Percentiles rank a stretch among this genome's conserved stretches.
phyloP scores from a whole-genome alignment of 2,329 filamentous ascomycete species.

The Talaromyces islandicus region DNA sequence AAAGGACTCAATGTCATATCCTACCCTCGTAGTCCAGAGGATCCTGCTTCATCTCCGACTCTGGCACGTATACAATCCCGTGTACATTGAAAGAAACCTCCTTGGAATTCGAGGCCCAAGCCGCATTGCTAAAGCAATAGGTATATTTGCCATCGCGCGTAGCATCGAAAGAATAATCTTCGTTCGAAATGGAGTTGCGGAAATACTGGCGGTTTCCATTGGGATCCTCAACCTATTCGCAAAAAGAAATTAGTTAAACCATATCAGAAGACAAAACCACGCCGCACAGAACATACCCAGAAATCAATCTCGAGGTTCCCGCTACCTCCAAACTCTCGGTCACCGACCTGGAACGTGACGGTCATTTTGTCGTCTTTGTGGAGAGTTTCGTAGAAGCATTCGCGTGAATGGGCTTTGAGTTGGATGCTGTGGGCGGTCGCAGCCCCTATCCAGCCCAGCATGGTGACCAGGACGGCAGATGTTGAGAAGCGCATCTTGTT shows the following conservation, averaged over 20 bases:
- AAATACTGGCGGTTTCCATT: slow-evolving; percentile 68
- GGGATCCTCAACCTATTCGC: slow-evolving; percentile 68
- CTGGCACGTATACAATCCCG: slow-evolving; percentile 93
- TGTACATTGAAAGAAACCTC: slow-evolving; percentile 99
- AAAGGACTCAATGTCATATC: slow-evolving; percentile 13
- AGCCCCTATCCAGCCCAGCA: slow-evolving; percentile 53
- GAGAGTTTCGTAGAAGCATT: slow-evolving; percentile 94
- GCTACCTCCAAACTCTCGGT: slow-evolving; percentile 88
- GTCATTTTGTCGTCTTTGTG: slow-evolving; percentile 97
- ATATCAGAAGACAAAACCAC: background rate
- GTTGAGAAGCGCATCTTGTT: slow-evolving; percentile 36
- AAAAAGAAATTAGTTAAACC: background rate
- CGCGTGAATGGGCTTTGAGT: slow-evolving; percentile 82
- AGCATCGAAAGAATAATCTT: slow-evolving; percentile 89
- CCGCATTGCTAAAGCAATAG: slow-evolving; percentile 99
- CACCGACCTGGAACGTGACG: slow-evolving; percentile 95
- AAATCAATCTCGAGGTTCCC: slow-evolving; percentile 97
- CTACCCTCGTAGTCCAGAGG: slow-evolving; percentile 85
- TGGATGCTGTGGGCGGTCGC: slow-evolving; percentile 89
- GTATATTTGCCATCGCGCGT: slow-evolving; percentile 78
- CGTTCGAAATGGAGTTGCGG: slow-evolving; percentile 75
- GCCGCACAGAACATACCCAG: slow-evolving; percentile 61
- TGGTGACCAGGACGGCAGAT: slow-evolving; percentile 41
- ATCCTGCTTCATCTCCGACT: slow-evolving; percentile 75
- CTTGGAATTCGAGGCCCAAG: slow-evolving; percentile 93